phyloP scores from a whole-genome alignment of 371 early-diverging fungal genomes.

The Haplosporangium sp. region DNA sequence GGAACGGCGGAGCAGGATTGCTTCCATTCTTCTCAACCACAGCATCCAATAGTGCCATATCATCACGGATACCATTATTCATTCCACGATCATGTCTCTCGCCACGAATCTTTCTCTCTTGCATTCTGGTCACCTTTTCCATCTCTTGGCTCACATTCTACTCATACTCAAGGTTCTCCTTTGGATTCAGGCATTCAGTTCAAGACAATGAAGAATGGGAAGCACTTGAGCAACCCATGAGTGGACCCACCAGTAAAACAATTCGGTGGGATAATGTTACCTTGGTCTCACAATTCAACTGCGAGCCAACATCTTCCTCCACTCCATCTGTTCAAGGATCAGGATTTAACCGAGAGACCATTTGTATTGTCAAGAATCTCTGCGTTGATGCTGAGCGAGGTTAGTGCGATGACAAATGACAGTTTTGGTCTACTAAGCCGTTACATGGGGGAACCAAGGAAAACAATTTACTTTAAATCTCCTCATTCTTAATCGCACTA shows the following conservation, averaged over 20 bases:
- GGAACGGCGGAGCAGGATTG: constrained; percentile 22
- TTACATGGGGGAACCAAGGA: neutral
- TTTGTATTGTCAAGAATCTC: constrained; percentile 43
- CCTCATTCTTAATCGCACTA: neutral
- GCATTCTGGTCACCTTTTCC: constrained; percentile 42
- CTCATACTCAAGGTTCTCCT: constrained; percentile 30
- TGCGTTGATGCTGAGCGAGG: constrained; percentile 54
- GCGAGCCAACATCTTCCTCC: constrained; percentile 14
- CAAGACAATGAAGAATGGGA: constrained; percentile 40
- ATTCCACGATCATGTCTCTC: constrained; percentile 49
- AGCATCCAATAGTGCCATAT: constrained; percentile 8
- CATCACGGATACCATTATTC: constrained; percentile 18
- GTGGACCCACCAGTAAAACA: constrained; percentile 12
- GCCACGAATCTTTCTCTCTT: constrained; percentile 48
- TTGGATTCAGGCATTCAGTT: constrained; percentile 7
- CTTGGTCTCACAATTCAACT: constrained; percentile 18
- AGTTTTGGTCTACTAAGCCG: neutral
- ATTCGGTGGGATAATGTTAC: constrained; percentile 37
- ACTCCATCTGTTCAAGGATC: constrained; percentile 19
- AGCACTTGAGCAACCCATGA: constrained; percentile 24
- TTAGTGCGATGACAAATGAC: neutral
- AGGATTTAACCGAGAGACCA: constrained; percentile 32
- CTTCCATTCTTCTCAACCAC: constrained; percentile 40
- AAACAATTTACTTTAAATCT: neutral
- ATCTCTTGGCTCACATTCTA: constrained; percentile 44